These are phyloP conservation scores for Phialemoniopsis sp. DNA, from an alignment of 2,329 filamentous ascomycete species.

Conservation along the genomic window DNA sequence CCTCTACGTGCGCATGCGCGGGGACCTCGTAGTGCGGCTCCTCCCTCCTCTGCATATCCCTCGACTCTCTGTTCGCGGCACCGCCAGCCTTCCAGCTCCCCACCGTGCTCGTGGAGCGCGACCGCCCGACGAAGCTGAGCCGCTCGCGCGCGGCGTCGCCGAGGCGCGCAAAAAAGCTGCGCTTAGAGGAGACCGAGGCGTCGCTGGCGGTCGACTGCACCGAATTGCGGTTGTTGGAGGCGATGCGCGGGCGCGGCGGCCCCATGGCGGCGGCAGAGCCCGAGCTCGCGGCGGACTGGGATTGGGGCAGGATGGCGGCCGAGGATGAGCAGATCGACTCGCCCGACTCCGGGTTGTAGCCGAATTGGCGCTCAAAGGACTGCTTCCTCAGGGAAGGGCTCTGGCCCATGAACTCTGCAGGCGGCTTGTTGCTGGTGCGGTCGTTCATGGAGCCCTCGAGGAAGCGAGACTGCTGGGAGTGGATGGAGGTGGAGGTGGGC, in stretches of 20 bases:
- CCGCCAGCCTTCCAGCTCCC: constrained; percentile 4
- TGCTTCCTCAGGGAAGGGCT: constrained; percentile 3
- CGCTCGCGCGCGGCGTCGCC: constrained; percentile 25
- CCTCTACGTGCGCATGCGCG: background rate
- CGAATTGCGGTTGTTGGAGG: constrained; percentile 8
- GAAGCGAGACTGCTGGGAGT: constrained; percentile 60
- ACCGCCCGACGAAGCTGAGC: constrained; percentile 13
- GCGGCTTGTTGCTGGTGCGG: constrained; percentile 67
- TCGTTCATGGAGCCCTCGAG: constrained; percentile 82
- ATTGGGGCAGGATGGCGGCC: background rate
- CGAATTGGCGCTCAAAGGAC: constrained; percentile 16
- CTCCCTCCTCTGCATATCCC: constrained; percentile 1
- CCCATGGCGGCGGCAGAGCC: constrained; percentile 8
- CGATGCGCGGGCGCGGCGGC: constrained; percentile 1
- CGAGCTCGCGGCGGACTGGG: constrained; percentile 2
- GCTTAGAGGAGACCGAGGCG: constrained; percentile 4
- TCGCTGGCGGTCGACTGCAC: constrained; percentile 7
- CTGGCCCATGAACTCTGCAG: constrained; percentile 57
- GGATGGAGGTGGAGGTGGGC: constrained; percentile 8
- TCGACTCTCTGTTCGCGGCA: background rate
- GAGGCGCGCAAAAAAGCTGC: constrained; percentile 22
- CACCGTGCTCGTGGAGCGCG: constrained; percentile 17
- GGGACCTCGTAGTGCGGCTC: background rate
- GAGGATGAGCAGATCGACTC: background rate
- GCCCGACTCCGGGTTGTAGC: constrained; percentile 5